phyloP scores from a whole-genome alignment of 352 stramenopile species.

The Saprolegnia diclina region DNA sequence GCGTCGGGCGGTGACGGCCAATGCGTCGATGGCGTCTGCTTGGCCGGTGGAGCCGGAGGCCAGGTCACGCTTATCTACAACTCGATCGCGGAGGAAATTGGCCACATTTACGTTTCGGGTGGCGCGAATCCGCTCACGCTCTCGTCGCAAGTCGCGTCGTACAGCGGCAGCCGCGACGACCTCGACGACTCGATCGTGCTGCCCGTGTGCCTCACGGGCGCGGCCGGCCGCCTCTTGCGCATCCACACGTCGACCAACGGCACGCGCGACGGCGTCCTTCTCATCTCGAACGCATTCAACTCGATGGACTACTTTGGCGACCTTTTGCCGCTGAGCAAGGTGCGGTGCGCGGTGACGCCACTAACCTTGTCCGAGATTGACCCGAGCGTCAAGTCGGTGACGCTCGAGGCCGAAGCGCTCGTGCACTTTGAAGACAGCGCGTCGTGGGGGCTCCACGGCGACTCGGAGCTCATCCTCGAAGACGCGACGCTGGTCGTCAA shows the following conservation, averaged over 20 bases:
- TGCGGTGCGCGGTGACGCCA: not conserved
- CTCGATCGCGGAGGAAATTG: constrained; percentile 11
- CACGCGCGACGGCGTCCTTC: not conserved
- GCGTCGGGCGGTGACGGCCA: constrained; percentile 17
- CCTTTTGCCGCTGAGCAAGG: not conserved
- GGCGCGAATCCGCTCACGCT: constrained; percentile 14
- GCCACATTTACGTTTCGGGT: constrained; percentile 14
- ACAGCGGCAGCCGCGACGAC: not conserved
- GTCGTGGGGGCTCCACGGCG: constrained; percentile 13
- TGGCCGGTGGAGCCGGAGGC: not conserved
- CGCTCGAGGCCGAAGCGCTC: constrained; percentile 13
- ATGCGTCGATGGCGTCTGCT: constrained; percentile 15
- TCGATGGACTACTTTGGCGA: not conserved
- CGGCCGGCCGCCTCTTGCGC: constrained; percentile 12
- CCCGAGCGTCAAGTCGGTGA: constrained; percentile 9
- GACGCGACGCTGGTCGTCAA: constrained; percentile 13
- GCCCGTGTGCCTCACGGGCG: constrained; percentile 9
- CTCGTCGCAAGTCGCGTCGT: not conserved
- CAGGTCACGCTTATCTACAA: constrained; percentile 9
- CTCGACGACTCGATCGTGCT: not conserved
- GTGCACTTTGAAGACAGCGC: constrained; percentile 13
- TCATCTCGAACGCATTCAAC: constrained; percentile 19
- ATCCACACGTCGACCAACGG: constrained; percentile 17
- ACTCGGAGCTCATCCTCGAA: constrained; percentile 17
- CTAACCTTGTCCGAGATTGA: not conserved